Evolutionary conservation across 495 filamentous ascomycete species (phyloP).

Genomic region (Penicillium taxi): DNA sequence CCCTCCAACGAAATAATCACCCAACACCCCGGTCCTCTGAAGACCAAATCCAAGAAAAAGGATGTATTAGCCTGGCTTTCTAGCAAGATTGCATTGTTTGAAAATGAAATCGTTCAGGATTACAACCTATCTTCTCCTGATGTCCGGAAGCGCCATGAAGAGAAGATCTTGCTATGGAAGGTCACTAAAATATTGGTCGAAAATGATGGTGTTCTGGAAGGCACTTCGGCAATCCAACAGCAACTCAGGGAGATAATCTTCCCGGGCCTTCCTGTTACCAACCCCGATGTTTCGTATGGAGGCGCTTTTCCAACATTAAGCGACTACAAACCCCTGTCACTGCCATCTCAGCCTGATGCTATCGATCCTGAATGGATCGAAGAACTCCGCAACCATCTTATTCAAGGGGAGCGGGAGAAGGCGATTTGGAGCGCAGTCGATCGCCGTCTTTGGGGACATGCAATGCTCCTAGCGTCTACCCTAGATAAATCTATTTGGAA

Average conservation of each 20-base stretch:
- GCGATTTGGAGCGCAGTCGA: conserved; percentile 95
- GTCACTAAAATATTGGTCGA: conserved; percentile 73
- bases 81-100: conserved; percentile 61
- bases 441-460: conserved; percentile 89
- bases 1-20: conserved; percentile 61
- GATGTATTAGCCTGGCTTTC: conserved; percentile 78
- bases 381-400: conserved; percentile 59
- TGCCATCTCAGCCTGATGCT: conserved; percentile 45
- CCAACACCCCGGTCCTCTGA: conserved; percentile 85
- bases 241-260: conserved; percentile 67
- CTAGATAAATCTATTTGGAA: conserved; percentile 65
- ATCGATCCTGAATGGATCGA: conserved; percentile 60
- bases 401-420: conserved; percentile 78
- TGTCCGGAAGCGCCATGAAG: conserved; percentile 62
- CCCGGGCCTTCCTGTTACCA: conserved; percentile 44
- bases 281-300: conserved; percentile 23
- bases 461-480: conserved; percentile 83
- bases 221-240: conserved; percentile 61
- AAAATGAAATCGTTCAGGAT: conserved; percentile 48
- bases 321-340: conserved; percentile 21
- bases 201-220: conserved; percentile 74
- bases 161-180: conserved; percentile 85
- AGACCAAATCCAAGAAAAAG: conserved; percentile 89
- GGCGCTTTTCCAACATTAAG: conserved; percentile 17
- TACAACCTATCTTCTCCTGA: conserved; percentile 43